These are phyloP conservation scores for Nicotiana attenuata DNA, from an alignment of 257 asterid species.

Conservation along the genomic window DNA sequence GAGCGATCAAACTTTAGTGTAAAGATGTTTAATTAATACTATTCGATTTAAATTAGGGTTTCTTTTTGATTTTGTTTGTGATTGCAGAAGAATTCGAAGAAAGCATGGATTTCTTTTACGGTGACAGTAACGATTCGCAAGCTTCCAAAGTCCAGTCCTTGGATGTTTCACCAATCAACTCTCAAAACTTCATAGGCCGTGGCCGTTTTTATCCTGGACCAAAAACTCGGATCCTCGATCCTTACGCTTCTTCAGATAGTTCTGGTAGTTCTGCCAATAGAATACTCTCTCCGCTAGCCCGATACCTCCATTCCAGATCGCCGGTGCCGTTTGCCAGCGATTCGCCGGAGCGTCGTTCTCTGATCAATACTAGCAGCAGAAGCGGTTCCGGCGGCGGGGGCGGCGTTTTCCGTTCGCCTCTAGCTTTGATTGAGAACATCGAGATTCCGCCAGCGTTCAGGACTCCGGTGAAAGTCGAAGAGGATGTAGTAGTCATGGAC, in stretches of 20 bases:
- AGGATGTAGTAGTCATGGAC: constrained; percentile 78
- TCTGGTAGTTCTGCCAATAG: constrained; percentile 30
- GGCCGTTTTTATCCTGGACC: constrained; percentile 22
- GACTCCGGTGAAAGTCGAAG: constrained; percentile 58
- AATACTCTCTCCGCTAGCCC: constrained; percentile 27
- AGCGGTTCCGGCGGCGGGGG: background rate
- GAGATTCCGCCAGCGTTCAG: constrained; percentile 21
- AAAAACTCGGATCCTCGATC: constrained; percentile 33
- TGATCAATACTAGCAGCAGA: background rate
- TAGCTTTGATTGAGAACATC: constrained; percentile 24
- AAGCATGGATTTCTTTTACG: constrained; percentile 38
- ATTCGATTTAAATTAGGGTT: background rate
- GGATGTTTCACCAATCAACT: constrained; percentile 26
- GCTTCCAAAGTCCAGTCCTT: constrained; percentile 30
- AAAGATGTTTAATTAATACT: background rate
- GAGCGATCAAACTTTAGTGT: background rate
- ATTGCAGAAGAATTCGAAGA: constrained; percentile 21
- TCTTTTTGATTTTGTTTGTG: background rate
- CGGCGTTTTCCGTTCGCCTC: constrained; percentile 12
- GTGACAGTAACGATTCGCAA: constrained; percentile 19
- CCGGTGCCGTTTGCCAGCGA: background rate
- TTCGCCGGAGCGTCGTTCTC: constrained; percentile 3
- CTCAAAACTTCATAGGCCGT: constrained; percentile 18
- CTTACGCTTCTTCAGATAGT: constrained; percentile 44
- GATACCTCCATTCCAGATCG: constrained; percentile 4